Conservation (phyloP, 352 stramenopile genomes). For the Phytophthora quininea region DNA sequence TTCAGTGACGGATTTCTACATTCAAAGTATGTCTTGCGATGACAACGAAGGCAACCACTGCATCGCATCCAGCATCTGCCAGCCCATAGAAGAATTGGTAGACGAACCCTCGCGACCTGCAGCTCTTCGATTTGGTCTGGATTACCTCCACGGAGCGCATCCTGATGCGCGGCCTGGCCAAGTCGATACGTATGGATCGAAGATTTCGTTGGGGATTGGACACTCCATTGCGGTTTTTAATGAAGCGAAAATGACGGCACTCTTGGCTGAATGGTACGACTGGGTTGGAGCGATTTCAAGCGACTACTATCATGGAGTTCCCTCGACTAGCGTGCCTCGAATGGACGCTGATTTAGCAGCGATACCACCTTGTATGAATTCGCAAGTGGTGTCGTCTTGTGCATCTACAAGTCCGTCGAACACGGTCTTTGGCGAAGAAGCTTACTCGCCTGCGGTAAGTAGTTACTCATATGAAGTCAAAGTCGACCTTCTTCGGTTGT, state of each 20-base stretch:
- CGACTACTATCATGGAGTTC: slow-evolving; percentile 38
- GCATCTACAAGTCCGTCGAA: slow-evolving; percentile 47
- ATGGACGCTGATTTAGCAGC: slow-evolving; percentile 23
- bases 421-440: slow-evolving; percentile 34
- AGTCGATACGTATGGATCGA: slow-evolving; percentile 73
- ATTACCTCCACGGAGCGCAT: slow-evolving; percentile 73
- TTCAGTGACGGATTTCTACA: slow-evolving; percentile 70
- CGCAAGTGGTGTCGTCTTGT: slow-evolving; percentile 36
- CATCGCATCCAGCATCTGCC: slow-evolving; percentile 75
- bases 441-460: slow-evolving; percentile 9
- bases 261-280: slow-evolving; percentile 68
- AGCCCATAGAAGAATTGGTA: slow-evolving; percentile 6
- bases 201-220: slow-evolving; percentile 67
- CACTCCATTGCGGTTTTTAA: slow-evolving; percentile 79
- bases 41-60: slow-evolving; percentile 56
- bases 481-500: slow-evolving; percentile 66
- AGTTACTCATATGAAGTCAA: slow-evolving; percentile 84
- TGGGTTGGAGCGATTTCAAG: slow-evolving; percentile 65
- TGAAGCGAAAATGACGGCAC: slow-evolving; percentile 65
- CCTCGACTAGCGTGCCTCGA: slow-evolving; percentile 22
- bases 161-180: slow-evolving; percentile 54
- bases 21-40: slow-evolving; percentile 68
- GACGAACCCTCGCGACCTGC: slow-evolving; percentile 16
- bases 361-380: slow-evolving; percentile 25
- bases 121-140: slow-evolving; percentile 62